These are phyloP conservation scores for Salix brachista DNA, from an alignment of 345 rosid species.

Conservation along the genomic window DNA sequence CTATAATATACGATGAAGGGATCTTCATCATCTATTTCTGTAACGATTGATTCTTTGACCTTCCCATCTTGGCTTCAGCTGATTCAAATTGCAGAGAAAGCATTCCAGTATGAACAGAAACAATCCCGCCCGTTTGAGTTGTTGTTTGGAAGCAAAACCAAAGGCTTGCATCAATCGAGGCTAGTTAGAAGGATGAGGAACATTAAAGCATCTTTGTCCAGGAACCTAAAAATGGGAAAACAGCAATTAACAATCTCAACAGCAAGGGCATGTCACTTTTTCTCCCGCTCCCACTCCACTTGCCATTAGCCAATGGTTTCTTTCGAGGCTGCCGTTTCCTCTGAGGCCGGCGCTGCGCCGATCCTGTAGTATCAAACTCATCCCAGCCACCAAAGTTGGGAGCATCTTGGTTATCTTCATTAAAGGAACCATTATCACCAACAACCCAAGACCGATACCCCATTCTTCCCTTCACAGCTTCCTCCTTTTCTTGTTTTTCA, in stretches of 20 bases:
- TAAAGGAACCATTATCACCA: constrained; percentile 21
- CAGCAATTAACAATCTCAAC: constrained; percentile 51
- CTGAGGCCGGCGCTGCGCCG: constrained; percentile 6
- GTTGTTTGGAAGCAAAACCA: background rate
- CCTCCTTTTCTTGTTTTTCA: constrained; percentile 16
- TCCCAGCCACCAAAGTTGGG: constrained; percentile 59
- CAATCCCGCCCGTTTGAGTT: background rate
- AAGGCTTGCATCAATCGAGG: background rate
- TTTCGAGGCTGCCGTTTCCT: constrained; percentile 7
- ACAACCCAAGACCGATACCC: constrained; percentile 27
- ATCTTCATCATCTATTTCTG: background rate
- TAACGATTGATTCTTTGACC: background rate
- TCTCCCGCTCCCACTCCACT: constrained; percentile 27
- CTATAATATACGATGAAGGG: background rate
- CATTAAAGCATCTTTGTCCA: constrained; percentile 50
- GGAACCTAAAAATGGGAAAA: constrained; percentile 53
- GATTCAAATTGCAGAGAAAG: background rate
- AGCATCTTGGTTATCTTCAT: constrained; percentile 13
- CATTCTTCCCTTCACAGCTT: constrained; percentile 16
- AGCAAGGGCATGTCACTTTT: constrained; percentile 38
- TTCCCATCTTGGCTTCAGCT: background rate
- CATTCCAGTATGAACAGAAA: background rate
- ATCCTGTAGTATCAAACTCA: constrained; percentile 33
- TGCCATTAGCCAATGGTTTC: constrained; percentile 14
- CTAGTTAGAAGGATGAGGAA: background rate